Evolutionary conservation across 805 yeast genomes (phyloP).

Genomic region (Crinitomyces ghanaensis): DNA sequence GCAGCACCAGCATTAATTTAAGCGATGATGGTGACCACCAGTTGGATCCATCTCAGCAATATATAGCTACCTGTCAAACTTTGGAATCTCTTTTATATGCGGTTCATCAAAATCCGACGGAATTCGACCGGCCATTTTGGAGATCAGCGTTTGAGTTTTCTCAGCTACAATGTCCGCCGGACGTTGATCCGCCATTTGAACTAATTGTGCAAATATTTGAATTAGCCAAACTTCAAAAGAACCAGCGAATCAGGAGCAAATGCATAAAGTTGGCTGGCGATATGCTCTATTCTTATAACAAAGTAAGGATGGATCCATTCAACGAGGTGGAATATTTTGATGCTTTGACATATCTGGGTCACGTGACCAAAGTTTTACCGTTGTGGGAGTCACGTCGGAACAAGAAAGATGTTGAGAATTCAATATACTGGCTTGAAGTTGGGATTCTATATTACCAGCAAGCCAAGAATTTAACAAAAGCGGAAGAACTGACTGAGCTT

Average conservation of each 20-base stretch:
- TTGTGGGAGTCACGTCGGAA: slow-evolving; percentile 13
- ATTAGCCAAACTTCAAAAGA: slow-evolving; percentile 13
- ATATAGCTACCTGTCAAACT: slow-evolving; percentile 1
- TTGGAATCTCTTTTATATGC: neutral
- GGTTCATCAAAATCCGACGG: slow-evolving; percentile 3
- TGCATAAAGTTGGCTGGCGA: slow-evolving; percentile 16
- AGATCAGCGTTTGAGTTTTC: slow-evolving; percentile 5
- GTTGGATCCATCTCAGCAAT: neutral
- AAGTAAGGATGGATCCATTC: slow-evolving; percentile 15
- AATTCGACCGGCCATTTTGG: slow-evolving; percentile 9
- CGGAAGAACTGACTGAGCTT: slow-evolving; percentile 14
- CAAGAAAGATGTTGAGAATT: slow-evolving; percentile 11
- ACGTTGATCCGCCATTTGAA: slow-evolving; percentile 12
- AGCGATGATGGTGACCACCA: neutral
- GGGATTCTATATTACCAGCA: slow-evolving; percentile 13
- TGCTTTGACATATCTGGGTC: slow-evolving; percentile 10
- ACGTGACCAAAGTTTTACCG: slow-evolving; percentile 11
- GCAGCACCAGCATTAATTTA: too few species aligned
- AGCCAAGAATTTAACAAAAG: slow-evolving; percentile 7
- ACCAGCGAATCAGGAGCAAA: slow-evolving; percentile 3
- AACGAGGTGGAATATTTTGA: slow-evolving; percentile 17
- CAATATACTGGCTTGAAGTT: slow-evolving; percentile 16
- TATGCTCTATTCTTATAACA: slow-evolving; percentile 12
- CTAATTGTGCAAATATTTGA: slow-evolving; percentile 14
- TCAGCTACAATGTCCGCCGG: slow-evolving; percentile 5